These are phyloP conservation scores for Triglochin maritima DNA, from an alignment of 106 monocot genomes.

Conservation along the genomic window DNA sequence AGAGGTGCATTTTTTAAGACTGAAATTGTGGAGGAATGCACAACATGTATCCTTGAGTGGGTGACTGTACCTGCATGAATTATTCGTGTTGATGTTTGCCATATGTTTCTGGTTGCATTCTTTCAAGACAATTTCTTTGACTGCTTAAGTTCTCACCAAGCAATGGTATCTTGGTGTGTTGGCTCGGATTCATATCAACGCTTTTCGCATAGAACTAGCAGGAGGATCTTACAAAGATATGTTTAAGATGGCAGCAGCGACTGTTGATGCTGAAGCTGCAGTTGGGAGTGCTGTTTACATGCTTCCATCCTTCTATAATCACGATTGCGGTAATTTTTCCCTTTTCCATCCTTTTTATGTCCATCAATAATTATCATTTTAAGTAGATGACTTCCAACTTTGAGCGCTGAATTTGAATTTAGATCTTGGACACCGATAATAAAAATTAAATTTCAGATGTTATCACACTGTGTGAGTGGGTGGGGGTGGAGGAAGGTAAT, in stretches of 20 bases:
- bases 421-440: too few species aligned
- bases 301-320: constrained; percentile 94
- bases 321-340: constrained; percentile 70
- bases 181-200: constrained; percentile 82
- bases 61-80: background rate
- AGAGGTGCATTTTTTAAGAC: constrained; percentile 35
- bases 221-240: constrained; percentile 64
- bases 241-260: constrained; percentile 41
- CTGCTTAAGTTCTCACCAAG: constrained; percentile 62
- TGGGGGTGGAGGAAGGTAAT: too few species aligned
- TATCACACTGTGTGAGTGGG: too few species aligned
- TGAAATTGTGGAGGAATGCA: constrained; percentile 35
- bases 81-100: too few species aligned
- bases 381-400: too few species aligned
- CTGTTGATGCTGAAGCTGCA: constrained; percentile 44
- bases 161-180: constrained; percentile 68
- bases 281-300: constrained; percentile 93
- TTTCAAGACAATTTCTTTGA: constrained; percentile 34
- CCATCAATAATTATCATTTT: too few species aligned
- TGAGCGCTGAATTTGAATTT: too few species aligned
- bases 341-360: background rate
- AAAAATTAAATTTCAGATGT: too few species aligned
- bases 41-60: constrained; percentile 65
- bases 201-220: constrained; percentile 72
- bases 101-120: too few species aligned